Evolutionary conservation across 1,139 yeast species (phyloP).

Genomic region (Casaregolazyma suthepensis): DNA sequence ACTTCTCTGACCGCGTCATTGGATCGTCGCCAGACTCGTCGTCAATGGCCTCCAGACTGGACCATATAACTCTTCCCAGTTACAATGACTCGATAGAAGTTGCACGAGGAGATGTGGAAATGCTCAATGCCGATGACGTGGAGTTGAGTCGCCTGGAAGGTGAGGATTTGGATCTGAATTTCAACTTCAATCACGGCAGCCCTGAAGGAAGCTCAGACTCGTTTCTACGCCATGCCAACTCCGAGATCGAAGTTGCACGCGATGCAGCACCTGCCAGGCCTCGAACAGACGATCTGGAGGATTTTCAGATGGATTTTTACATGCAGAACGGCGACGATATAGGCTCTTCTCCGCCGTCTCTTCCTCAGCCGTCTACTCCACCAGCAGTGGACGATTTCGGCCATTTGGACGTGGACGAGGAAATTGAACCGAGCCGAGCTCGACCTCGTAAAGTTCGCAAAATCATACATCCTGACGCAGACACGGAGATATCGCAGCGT

Average conservation of each 20-base stretch:
- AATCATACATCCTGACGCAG: constrained; percentile 6
- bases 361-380: constrained; percentile 4
- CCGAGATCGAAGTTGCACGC: constrained; percentile 9
- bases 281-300: constrained; percentile 2
- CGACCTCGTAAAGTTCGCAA: constrained; percentile 2
- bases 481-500: constrained; percentile 3
- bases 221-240: not conserved
- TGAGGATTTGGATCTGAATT: constrained; percentile 41
- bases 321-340: not conserved
- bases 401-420: not conserved
- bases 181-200: constrained; percentile 17
- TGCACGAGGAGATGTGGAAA: constrained; percentile 39
- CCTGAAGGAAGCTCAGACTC: constrained; percentile 8
- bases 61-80: constrained; percentile 20
- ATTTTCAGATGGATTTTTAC: constrained; percentile 4
- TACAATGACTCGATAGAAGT: constrained; percentile 39
- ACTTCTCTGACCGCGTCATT: not conserved
- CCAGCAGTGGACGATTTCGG: not conserved
- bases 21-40: not conserved
- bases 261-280: constrained; percentile 7
- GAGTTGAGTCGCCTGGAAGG: constrained; percentile 18
- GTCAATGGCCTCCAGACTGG: not conserved
- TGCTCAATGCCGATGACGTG: constrained; percentile 17
- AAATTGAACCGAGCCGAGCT: not conserved
- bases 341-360: not conserved